Evolutionary conservation across 2,329 filamentous ascomycete species (phyloP), one percentile per base, ranked within the genome.

Genomic region (Lasiodiplodia citricola): DNA sequence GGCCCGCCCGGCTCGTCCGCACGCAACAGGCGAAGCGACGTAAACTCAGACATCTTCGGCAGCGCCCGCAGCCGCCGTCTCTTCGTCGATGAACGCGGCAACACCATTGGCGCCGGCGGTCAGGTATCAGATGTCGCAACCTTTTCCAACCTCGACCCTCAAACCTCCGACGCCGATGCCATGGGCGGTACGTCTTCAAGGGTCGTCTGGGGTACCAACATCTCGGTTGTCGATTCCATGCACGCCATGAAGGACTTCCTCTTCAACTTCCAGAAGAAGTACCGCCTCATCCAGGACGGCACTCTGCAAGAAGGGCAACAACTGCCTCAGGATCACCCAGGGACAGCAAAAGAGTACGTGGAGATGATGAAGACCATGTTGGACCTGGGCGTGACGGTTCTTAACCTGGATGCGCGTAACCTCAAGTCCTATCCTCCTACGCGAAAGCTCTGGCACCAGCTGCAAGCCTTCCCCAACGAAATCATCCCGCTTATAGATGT

Each of bases 401-500:
- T 99, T 51, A 97, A 97, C 77, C 82, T 99, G 51, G 94, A 99
- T 77, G 89, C 94, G 66, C 89, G 89, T 68, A 96, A 99, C 74
- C 85, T 99, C 70, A 97, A 96, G 78, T 87, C 94, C 14, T 99
- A 97, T 77, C 96, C 96, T 3, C 90, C 93, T 0, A 98, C 96
- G 0, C 86, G 91, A 74, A 98, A 98, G 82, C 85, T 99, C 68
- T 98, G 94, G 92, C 92, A 98, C 78, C 96, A 99, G 80, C 85
- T 96, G 69, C 93, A 97, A 78, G 91, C 92, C 16, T 99, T 97
- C 76, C 96, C 96, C 0, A 94, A 96, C 76, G 96, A 99, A 85
- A 94, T 99, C 66, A 92, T 99, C 55, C 94, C 95, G 2, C 86
- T 98, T 57, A 97, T 99, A 91, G 96, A 99, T 86, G 93, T 97